phyloP scores from a whole-genome alignment of 441 rosid genomes.

The Euphorbia celastroides region DNA sequence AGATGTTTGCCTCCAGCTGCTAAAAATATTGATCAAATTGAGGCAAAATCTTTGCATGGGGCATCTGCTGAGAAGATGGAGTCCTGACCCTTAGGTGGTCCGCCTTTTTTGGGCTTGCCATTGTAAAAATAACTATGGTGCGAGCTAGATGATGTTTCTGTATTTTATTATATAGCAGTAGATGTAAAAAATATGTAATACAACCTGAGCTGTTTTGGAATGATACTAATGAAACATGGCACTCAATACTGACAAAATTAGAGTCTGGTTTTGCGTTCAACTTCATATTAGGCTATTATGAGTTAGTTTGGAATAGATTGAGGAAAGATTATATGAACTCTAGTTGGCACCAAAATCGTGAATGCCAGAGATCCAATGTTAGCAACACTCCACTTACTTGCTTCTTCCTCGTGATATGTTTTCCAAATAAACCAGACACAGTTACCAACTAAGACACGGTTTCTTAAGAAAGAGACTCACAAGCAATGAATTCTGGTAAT shows the following conservation, averaged over 20 bases:
- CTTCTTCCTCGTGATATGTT: too few relatives aligned
- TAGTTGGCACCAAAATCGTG: too few relatives aligned
- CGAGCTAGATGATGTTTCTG: neutral
- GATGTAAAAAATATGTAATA: neutral
- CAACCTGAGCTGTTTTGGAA: neutral
- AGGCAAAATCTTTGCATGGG: conserved; percentile 18
- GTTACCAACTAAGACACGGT: too few relatives aligned
- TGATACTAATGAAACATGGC: neutral
- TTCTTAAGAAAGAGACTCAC: too few relatives aligned
- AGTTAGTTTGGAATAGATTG: too few relatives aligned
- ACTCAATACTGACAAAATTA: neutral
- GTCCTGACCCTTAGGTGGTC: conserved; percentile 3
- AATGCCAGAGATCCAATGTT: too few relatives aligned
- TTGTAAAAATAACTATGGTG: neutral
- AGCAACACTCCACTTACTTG: too few relatives aligned
- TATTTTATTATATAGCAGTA: neutral
- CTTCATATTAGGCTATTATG: too few relatives aligned
- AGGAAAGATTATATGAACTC: too few relatives aligned
- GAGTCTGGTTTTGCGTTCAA: neutral
- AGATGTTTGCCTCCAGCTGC: conserved; percentile 75
- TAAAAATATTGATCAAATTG: conserved; percentile 22
- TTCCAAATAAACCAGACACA: too few relatives aligned
- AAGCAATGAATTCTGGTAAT: too few relatives aligned
- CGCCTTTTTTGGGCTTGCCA: neutral
- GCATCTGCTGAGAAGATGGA: conserved; percentile 16